These are phyloP conservation scores for Mimosa bimucronata DNA, from an alignment of 306 rosid species.

Conservation along the genomic window DNA sequence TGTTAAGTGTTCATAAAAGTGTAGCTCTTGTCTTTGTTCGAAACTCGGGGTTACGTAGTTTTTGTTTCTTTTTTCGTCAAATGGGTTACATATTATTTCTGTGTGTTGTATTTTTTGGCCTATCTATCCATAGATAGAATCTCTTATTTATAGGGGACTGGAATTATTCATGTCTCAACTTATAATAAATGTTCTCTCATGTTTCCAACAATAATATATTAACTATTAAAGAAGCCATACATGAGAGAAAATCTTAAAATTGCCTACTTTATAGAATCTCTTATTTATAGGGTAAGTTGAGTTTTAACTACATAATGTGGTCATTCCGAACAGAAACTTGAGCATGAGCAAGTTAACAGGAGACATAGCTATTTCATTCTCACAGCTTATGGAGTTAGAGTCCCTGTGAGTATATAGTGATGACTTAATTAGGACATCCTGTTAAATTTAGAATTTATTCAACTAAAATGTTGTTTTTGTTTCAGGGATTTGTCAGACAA, in stretches of 20 bases:
- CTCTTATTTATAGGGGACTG: neutral
- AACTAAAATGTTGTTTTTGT: neutral
- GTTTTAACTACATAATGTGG: neutral
- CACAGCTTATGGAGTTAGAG: neutral
- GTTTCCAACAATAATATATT: neutral
- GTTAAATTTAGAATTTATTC: neutral
- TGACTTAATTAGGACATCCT: neutral
- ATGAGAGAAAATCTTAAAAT: neutral
- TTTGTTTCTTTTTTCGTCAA: no score
- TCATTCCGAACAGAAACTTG: neutral
- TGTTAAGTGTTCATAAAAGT: no score
- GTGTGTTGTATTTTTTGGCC: neutral
- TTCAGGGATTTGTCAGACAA: conserved; percentile 50
- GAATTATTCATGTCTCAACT: neutral
- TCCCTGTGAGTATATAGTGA: conserved; percentile 18
- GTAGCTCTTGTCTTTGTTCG: no score
- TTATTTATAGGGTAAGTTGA: neutral
- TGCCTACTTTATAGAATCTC: neutral
- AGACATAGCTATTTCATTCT: neutral
- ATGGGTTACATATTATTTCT: no score
- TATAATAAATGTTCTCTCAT: neutral
- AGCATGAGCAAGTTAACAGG: conserved; percentile 7
- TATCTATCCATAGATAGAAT: neutral
- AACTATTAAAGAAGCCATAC: neutral
- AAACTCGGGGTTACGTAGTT: no score